Percentiles rank a stretch among this genome's conserved stretches.
phyloP scores from a whole-genome alignment of 2,329 filamentous ascomycete genomes.

The Lachnellula arida region DNA sequence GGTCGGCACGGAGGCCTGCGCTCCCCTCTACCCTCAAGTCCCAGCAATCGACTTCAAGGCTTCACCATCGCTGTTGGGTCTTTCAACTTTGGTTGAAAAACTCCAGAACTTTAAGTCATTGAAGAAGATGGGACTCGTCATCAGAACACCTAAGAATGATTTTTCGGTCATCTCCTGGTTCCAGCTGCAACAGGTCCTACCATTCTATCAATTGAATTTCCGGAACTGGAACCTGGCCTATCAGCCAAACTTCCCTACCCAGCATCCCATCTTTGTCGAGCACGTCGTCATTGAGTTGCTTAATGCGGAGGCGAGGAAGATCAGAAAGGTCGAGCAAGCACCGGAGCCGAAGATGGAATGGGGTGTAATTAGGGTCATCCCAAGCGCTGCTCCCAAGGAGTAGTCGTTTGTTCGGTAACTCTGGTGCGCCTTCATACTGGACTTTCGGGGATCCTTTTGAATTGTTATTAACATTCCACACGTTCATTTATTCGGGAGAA shows the following conservation, averaged over 20 bases:
- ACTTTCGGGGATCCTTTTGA: no score
- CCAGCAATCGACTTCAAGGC: not conserved
- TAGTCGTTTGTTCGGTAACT: no score
- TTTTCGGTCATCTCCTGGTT: not conserved
- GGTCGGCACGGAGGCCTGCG: not conserved
- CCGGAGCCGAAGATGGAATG: no score
- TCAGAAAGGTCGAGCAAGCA: not conserved
- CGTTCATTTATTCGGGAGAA: no score
- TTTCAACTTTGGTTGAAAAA: not conserved
- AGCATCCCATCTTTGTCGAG: not conserved
- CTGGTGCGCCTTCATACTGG: no score
- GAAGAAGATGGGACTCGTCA: not conserved
- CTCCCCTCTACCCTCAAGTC: not conserved
- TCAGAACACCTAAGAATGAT: not conserved
- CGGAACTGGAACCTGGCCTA: not conserved
- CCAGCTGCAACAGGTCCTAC: not conserved
- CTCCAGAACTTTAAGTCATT: not conserved
- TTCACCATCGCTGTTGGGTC: not conserved
- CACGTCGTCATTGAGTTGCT: not conserved
- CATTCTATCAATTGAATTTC: not conserved
- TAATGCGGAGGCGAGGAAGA: not conserved
- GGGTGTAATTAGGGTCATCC: no score
- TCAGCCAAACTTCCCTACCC: not conserved
- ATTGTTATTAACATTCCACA: no score
- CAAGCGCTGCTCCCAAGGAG: no score